A percentile compares a stretch with the other conserved stretches of the same genome.
Evolutionary conservation across 1,139 yeast genomes (phyloP).

Genomic region (Yamadazyma taylorii): DNA sequence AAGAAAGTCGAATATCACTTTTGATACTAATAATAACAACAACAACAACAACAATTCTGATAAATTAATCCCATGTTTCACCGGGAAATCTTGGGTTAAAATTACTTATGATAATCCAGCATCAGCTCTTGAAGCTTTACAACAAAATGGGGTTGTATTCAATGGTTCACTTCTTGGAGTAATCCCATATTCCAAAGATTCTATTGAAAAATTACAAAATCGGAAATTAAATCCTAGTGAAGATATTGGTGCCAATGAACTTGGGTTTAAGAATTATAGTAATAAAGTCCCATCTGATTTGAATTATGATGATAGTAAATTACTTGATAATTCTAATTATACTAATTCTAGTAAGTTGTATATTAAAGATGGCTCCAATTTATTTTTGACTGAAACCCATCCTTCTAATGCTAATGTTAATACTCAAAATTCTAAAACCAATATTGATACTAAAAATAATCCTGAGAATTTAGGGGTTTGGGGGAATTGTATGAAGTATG

Average conservation of each 20-base stretch:
- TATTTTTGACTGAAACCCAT: slow-evolving; percentile 32
- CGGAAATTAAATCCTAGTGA: slow-evolving; percentile 51
- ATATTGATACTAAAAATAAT: slow-evolving; percentile 21
- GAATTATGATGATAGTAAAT: slow-evolving; percentile 5
- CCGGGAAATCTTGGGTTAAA: slow-evolving; percentile 89
- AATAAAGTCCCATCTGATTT: slow-evolving; percentile 10
- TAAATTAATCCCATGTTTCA: slow-evolving; percentile 60
- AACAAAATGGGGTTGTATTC: slow-evolving; percentile 74
- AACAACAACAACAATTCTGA: slow-evolving; percentile 5
- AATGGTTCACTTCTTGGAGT: slow-evolving; percentile 78
- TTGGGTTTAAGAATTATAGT: slow-evolving; percentile 14
- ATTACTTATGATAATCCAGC: slow-evolving; percentile 75
- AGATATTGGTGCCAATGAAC: slow-evolving; percentile 53
- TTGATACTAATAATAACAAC: slow-evolving; percentile 14
- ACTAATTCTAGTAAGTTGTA: slow-evolving; percentile 27
- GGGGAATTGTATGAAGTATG: slow-evolving; percentile 35
- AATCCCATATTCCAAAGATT: slow-evolving; percentile 60
- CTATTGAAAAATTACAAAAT: slow-evolving; percentile 64
- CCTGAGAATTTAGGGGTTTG: slow-evolving; percentile 35
- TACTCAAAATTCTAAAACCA: slow-evolving; percentile 14
- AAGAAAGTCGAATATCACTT: slow-evolving; percentile 13
- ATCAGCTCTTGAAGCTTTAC: slow-evolving; percentile 79
- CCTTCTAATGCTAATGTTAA: slow-evolving; percentile 12
- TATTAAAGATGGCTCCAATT: slow-evolving; percentile 41
- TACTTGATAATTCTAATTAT: slow-evolving; percentile 4